Evolutionary conservation across 2,329 filamentous ascomycete genomes (phyloP).

Genomic region (Penicillium sp.): DNA sequence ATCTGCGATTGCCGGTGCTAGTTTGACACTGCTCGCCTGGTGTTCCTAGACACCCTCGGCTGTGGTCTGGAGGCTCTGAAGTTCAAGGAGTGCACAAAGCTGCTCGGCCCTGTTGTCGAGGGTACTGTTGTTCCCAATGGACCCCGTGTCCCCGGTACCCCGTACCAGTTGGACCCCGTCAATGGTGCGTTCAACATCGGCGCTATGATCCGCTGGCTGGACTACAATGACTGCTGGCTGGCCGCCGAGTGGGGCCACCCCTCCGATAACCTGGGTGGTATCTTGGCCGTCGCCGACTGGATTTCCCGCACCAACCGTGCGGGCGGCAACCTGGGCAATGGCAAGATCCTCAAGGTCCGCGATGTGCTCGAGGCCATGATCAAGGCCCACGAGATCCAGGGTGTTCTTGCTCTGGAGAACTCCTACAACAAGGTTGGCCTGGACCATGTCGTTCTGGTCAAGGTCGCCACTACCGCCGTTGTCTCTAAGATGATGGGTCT

Average conservation of each 20-base stretch:
- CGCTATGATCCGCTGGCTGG: conserved; percentile 97
- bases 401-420: conserved; percentile 94
- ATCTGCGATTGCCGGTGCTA: conserved; percentile 24
- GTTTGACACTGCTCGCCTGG: conserved; percentile 94
- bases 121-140: conserved; percentile 93
- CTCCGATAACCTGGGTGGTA: conserved; percentile 96
- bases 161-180: conserved; percentile 92
- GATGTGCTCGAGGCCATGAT: conserved; percentile 98
- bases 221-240: conserved; percentile 99
- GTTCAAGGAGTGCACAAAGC: conserved; percentile 95
- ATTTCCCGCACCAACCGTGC: conserved; percentile 91
- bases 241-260: conserved; percentile 99
- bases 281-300: conserved; percentile 97
- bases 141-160: conserved; percentile 86
- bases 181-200: conserved; percentile 99
- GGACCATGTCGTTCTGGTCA: conserved; percentile 97
- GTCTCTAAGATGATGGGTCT: conserved; percentile 95
- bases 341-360: conserved; percentile 83
- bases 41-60: conserved; percentile 95
- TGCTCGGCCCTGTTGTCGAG: conserved; percentile 88
- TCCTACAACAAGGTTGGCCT: conserved; percentile 98
- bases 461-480: conserved; percentile 93
- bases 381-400: conserved; percentile 99
- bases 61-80: conserved; percentile 94
- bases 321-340: conserved; percentile 72